Percentiles rank a stretch among this genome's conserved stretches.
Evolutionary conservation across 306 rosid genomes (phyloP).

Genomic region (Lathyrus oleraceus): DNA sequence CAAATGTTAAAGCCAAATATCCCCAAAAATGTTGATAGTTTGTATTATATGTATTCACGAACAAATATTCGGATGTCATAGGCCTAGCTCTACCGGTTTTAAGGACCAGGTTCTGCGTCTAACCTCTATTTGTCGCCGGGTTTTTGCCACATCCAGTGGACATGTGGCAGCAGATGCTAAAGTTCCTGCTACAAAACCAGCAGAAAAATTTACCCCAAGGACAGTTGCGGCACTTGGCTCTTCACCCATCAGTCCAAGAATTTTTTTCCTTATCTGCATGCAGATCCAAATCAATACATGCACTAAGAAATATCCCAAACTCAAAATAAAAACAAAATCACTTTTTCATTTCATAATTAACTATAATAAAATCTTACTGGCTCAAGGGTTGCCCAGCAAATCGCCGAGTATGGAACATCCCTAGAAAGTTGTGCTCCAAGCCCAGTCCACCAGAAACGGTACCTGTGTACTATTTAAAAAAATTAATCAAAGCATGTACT

Average conservation of each 20-base stretch:
- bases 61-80: neutral
- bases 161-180: constrained; percentile 90
- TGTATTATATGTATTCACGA: neutral
- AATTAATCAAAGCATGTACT: constrained; percentile 3
- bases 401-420: constrained; percentile 94
- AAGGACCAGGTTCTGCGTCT: constrained; percentile 25
- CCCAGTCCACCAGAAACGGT: constrained; percentile 89
- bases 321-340: neutral
- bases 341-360: constrained; percentile 8
- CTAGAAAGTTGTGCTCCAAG: constrained; percentile 96
- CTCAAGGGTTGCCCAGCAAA: constrained; percentile 97
- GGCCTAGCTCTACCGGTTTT: constrained; percentile 6
- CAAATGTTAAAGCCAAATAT: constrained; percentile 17
- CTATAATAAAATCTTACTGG: constrained; percentile 57
- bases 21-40: neutral
- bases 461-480: constrained; percentile 57
- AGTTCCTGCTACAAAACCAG: constrained; percentile 87
- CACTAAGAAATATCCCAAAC: constrained; percentile 27
- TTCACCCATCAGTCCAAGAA: constrained; percentile 64
- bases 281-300: constrained; percentile 34
- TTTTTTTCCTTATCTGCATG: constrained; percentile 63
- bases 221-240: constrained; percentile 55
- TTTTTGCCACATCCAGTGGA: constrained; percentile 94
- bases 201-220: constrained; percentile 81
- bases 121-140: constrained; percentile 93